Evolutionary conservation across 2,329 filamentous ascomycete species (phyloP).

Genomic region (Botrytis paeoniae): DNA sequence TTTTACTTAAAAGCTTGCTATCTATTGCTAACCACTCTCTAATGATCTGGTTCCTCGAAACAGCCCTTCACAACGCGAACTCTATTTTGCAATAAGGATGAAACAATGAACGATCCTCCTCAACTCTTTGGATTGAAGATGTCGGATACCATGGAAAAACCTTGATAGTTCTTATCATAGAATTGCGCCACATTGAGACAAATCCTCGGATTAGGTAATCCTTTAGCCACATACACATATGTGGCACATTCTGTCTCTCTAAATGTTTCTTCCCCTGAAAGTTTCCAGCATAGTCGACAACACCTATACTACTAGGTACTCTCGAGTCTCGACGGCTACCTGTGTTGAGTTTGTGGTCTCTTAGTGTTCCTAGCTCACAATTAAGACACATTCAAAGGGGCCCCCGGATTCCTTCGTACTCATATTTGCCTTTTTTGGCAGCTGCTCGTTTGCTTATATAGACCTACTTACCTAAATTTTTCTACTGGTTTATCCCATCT

Average conservation of each 20-base stretch:
- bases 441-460: background rate
- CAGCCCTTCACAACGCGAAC: background rate
- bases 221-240: background rate
- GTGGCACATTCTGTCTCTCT: background rate
- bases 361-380: background rate
- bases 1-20: background rate
- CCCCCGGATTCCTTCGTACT: background rate
- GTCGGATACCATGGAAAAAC: background rate
- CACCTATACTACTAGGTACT: background rate
- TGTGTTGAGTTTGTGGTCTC: background rate
- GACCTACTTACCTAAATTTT: too few relatives aligned
- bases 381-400: background rate
- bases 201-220: background rate
- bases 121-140: background rate
- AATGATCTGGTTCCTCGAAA: background rate
- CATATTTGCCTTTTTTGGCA: background rate
- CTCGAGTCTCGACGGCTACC: background rate
- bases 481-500: background rate
- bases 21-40: background rate
- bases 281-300: background rate
- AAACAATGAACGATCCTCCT: background rate
- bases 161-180: background rate
- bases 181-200: background rate
- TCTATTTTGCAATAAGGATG: background rate
- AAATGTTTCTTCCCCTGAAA: background rate